These are phyloP conservation scores for Penicillium antarcticum DNA, from an alignment of 495 filamentous ascomycete species.

Conservation along the genomic window DNA sequence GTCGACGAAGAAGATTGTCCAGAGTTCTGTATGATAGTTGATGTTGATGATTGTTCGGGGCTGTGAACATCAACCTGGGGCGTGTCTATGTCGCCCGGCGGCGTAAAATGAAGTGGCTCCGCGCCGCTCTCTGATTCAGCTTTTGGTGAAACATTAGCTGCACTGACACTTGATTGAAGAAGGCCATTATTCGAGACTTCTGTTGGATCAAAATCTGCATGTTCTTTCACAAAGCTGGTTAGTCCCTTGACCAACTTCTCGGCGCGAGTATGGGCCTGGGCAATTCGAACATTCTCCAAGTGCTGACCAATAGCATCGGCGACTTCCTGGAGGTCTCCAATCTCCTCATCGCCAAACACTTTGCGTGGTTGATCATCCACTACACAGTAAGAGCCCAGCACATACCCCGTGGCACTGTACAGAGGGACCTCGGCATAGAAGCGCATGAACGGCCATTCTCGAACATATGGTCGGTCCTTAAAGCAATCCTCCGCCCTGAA, in stretches of 20 bases:
- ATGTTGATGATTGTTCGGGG: neutral
- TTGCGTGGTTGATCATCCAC: constrained; percentile 51
- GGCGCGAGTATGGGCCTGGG: constrained; percentile 23
- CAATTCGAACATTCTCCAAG: constrained; percentile 31
- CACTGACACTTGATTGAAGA: constrained; percentile 2
- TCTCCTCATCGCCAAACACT: constrained; percentile 26
- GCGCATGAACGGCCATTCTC: constrained; percentile 37
- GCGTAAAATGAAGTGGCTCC: too few species aligned
- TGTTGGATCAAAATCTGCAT: constrained; percentile 24
- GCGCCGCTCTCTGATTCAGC: too few species aligned
- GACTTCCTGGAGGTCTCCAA: constrained; percentile 28
- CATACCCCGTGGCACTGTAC: constrained; percentile 52
- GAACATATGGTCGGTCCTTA: constrained; percentile 39
- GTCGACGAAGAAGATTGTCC: constrained; percentile 1
- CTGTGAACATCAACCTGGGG: too few species aligned
- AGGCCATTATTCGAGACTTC: constrained; percentile 13
- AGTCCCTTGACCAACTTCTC: constrained; percentile 30
- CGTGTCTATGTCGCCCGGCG: too few species aligned
- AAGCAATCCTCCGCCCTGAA: constrained; percentile 48
- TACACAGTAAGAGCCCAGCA: constrained; percentile 61
- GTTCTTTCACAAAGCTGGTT: constrained; percentile 29
- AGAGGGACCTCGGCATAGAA: constrained; percentile 68
- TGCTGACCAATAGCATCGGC: constrained; percentile 29
- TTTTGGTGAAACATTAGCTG: neutral
- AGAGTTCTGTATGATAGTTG: neutral